phyloP scores from a whole-genome alignment of 2,329 filamentous ascomycete genomes.

The Colletotrichum gigasporum region DNA sequence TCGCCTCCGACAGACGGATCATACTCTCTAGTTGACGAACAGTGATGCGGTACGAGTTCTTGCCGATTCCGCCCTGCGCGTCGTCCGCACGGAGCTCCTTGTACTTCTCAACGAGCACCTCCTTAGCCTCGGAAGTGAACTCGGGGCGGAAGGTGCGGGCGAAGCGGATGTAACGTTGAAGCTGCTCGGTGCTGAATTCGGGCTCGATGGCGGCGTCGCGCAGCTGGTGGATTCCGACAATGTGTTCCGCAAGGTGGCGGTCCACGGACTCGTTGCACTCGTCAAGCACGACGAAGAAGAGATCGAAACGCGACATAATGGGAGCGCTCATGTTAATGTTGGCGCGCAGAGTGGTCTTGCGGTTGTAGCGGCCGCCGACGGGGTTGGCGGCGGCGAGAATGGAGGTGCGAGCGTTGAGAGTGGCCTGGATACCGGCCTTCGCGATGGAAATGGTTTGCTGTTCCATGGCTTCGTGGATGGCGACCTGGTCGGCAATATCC shows the following conservation, averaged over 20 bases:
- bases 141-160: conserved; percentile 93
- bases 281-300: conserved; percentile 97
- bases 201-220: conserved; percentile 91
- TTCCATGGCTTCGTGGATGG: conserved; percentile 99
- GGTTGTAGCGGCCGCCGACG: conserved; percentile 95
- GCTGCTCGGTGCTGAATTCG: conserved; percentile 94
- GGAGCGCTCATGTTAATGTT: conserved; percentile 99
- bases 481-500: conserved; percentile 96
- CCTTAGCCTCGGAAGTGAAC: conserved; percentile 88
- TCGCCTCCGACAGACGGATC: conserved; percentile 96
- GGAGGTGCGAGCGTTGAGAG: conserved; percentile 92
- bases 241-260: conserved; percentile 91
- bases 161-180: conserved; percentile 97
- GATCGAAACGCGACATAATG: conserved; percentile 99
- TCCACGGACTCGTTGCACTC: conserved; percentile 95
- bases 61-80: conserved; percentile 89
- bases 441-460: conserved; percentile 99
- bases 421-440: conserved; percentile 98
- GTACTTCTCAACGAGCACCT: conserved; percentile 88
- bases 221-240: conserved; percentile 91
- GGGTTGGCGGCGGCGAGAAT: conserved; percentile 97
- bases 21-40: conserved; percentile 95
- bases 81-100: conserved; percentile 95
- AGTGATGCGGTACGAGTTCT: conserved; percentile 97
- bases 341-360: conserved; percentile 89